phyloP scores from a whole-genome alignment of 441 rosid species.

The Cnidoscolus chayamansa region DNA sequence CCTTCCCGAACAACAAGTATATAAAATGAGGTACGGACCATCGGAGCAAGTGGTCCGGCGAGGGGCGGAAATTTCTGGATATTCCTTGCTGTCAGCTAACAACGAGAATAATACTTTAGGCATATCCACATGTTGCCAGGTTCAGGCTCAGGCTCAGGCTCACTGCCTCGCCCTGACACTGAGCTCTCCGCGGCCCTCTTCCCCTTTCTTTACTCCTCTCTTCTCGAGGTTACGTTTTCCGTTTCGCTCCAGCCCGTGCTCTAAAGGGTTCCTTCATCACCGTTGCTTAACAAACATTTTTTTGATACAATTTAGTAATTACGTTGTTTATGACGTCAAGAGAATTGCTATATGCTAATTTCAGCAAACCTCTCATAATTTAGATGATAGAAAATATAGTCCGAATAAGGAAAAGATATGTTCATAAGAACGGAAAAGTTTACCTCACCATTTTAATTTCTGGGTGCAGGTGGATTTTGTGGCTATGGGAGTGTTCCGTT shows the following conservation, averaged over 20 bases:
- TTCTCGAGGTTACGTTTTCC: not conserved
- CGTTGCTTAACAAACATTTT: no score
- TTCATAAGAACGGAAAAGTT: no score
- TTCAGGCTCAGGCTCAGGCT: not conserved
- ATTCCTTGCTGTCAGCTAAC: not conserved
- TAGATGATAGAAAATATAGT: no score
- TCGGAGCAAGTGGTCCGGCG: constrained; percentile 16
- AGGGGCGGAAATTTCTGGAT: constrained; percentile 2
- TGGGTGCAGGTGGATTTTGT: not conserved
- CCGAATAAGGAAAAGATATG: no score
- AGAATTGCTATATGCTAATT: not conserved
- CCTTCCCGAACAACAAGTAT: not conserved
- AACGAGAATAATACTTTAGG: constrained; percentile 10
- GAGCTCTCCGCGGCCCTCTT: not conserved
- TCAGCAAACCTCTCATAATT: no score
- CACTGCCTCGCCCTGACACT: no score
- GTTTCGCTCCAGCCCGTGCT: not conserved
- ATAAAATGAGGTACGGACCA: constrained; percentile 5
- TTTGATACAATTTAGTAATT: no score
- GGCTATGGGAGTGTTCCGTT: not conserved
- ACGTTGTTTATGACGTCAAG: not conserved
- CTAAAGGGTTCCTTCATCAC: no score
- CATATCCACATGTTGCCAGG: not conserved
- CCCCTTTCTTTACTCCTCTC: not conserved
- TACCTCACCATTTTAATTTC: no score